These are phyloP conservation scores for Albophoma yamanashiensis DNA, from an alignment of 2,329 filamentous ascomycete species.

Conservation along the genomic window DNA sequence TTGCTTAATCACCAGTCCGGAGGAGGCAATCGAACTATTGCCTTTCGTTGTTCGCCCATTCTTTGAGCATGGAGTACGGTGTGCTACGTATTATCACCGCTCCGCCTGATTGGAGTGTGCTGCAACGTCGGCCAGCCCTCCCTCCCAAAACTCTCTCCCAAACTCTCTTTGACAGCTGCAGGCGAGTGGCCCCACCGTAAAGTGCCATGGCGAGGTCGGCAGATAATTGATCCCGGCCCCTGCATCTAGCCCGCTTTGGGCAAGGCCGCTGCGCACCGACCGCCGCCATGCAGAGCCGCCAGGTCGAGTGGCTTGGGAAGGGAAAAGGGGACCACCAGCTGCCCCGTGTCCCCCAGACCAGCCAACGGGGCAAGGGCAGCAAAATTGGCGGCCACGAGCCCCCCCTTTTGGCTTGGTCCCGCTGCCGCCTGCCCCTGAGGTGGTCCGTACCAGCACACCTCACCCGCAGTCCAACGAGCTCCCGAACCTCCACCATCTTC, in stretches of 20 bases:
- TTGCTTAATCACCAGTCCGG: no score
- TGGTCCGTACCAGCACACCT: slow-evolving; percentile 7
- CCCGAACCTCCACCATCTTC: slow-evolving; percentile 4
- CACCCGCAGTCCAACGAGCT: slow-evolving; percentile 4
- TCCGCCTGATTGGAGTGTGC: not conserved
- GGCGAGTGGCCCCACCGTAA: not conserved
- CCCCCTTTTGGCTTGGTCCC: slow-evolving; percentile 8
- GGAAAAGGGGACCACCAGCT: slow-evolving; percentile 10
- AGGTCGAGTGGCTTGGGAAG: slow-evolving; percentile 6
- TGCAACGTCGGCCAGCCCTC: not conserved
- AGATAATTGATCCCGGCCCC: slow-evolving; percentile 21
- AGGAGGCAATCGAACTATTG: no score
- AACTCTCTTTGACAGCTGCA: not conserved
- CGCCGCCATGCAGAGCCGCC: slow-evolving; percentile 4
- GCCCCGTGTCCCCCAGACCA: slow-evolving; percentile 5
- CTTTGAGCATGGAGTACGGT: no score
- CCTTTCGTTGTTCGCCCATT: no score
- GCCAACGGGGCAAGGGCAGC: slow-evolving; percentile 17
- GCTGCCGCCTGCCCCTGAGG: slow-evolving; percentile 20
- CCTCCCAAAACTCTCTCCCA: not conserved
- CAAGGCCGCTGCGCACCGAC: slow-evolving; percentile 11
- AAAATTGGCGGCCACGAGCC: slow-evolving; percentile 14
- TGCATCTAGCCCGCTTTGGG: slow-evolving; percentile 8
- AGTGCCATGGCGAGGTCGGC: slow-evolving; percentile 11
- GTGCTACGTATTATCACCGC: no score